A percentile compares a stretch with the other conserved stretches of the same genome.
These are phyloP conservation scores for Dichomitus squalens DNA, from an alignment of 1,284 basidiomycete species.

Conservation along the genomic window DNA sequence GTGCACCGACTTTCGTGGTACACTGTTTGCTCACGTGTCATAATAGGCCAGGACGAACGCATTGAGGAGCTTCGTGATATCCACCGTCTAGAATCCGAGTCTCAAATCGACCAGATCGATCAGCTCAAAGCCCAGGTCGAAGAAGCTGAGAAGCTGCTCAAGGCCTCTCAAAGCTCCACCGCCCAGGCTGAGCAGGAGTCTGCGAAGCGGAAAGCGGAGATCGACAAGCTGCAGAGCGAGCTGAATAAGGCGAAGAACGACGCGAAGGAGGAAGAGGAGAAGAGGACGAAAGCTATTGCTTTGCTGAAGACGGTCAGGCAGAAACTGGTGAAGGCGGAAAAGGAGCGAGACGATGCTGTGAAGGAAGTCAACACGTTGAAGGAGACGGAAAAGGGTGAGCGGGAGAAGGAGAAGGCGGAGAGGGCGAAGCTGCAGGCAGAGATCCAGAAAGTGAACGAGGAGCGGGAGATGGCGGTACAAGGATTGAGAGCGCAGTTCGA, in stretches of 20 bases:
- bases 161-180: conserved; percentile 53
- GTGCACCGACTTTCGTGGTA: conserved; percentile 26
- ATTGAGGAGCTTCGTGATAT: conserved; percentile 84
- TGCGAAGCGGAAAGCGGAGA: conserved; percentile 52
- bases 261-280: conserved; percentile 93
- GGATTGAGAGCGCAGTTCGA: conserved; percentile 76
- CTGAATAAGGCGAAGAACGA: conserved; percentile 59
- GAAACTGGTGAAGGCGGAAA: conserved; percentile 91
- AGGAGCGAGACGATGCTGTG: conserved; percentile 80
- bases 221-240: conserved; percentile 61
- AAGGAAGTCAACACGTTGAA: conserved; percentile 55
- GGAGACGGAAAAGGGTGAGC: conserved; percentile 61
- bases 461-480: conserved; percentile 73
- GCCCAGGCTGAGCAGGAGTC: conserved; percentile 49
- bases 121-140: conserved; percentile 67
- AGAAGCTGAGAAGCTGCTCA: conserved; percentile 69
- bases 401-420: conserved; percentile 68
- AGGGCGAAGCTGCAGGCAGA: conserved; percentile 57
- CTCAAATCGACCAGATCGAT: conserved; percentile 75
- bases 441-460: conserved; percentile 58
- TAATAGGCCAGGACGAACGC: conserved; percentile 78
- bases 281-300: conserved; percentile 89
- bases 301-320: conserved; percentile 90
- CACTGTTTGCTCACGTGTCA: not conserved
- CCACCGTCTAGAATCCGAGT: conserved; percentile 76